phyloP scores from a whole-genome alignment of 2,329 filamentous ascomycete genomes.

The Cytospora paraplurivora region DNA sequence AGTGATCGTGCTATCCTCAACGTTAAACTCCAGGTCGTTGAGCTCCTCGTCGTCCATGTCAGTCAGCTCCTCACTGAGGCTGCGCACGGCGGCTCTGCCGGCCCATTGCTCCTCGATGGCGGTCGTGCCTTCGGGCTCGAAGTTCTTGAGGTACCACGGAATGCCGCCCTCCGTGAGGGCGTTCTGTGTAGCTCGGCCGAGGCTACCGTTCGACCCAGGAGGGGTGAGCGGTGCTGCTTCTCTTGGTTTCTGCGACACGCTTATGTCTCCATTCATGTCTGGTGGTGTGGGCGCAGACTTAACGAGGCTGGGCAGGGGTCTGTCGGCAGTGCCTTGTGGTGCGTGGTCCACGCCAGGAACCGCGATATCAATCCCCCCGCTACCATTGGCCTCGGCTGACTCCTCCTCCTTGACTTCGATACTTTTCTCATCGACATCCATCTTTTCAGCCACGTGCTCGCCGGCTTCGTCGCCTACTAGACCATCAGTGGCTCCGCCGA shows the following conservation, averaged over 20 bases:
- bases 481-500: conserved; percentile 43
- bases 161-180: conserved; percentile 73
- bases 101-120: conserved; percentile 75
- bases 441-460: conserved; percentile 32
- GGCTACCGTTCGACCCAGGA: conserved; percentile 64
- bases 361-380: conserved; percentile 35
- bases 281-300: conserved; percentile 48
- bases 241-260: conserved; percentile 35
- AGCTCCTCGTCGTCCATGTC: conserved; percentile 92
- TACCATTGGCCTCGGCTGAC: conserved; percentile 35
- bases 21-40: conserved; percentile 64
- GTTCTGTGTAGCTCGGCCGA: conserved; percentile 51
- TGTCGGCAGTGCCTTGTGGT: conserved; percentile 29
- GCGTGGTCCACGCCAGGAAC: conserved; percentile 35
- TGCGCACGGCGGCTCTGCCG: conserved; percentile 65
- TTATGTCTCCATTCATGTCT: conserved; percentile 50
- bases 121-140: conserved; percentile 78
- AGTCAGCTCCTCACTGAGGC: conserved; percentile 82
- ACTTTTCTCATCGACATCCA: conserved; percentile 33
- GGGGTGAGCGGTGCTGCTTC: conserved; percentile 62
- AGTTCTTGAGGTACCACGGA: conserved; percentile 83
- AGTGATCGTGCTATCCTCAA: conserved; percentile 51
- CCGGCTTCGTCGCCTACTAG: conserved; percentile 34
- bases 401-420: conserved; percentile 41
- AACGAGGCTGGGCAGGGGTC: conserved; percentile 35